Evolutionary conservation across 2,329 filamentous ascomycete genomes (phyloP).

Genomic region (Fusarium anthophilum): DNA sequence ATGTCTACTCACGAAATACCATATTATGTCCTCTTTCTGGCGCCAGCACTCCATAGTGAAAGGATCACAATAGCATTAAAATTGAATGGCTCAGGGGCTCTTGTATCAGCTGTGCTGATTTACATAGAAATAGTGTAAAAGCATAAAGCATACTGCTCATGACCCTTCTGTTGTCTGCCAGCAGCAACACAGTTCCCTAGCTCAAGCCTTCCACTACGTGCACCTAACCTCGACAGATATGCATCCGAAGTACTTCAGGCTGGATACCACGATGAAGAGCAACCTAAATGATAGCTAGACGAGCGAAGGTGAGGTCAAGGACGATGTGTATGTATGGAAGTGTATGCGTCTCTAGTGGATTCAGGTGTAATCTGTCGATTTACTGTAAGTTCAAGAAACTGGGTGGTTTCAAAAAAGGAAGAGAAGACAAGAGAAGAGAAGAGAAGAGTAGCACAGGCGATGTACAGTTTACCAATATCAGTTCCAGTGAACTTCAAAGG

Average conservation of each 20-base stretch:
- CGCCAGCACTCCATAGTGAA: slow-evolving; percentile 66
- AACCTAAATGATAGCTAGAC: neutral
- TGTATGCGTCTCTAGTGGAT: neutral
- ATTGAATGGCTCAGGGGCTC: slow-evolving; percentile 24
- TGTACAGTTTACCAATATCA: slow-evolving; percentile 19
- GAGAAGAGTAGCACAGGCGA: neutral
- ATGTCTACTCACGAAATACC: slow-evolving; percentile 42
- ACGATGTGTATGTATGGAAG: neutral
- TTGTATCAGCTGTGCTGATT: slow-evolving; percentile 22
- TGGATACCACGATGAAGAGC: slow-evolving; percentile 55
- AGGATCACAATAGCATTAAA: slow-evolving; percentile 72
- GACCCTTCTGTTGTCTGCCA: slow-evolving; percentile 35
- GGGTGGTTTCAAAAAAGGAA: neutral
- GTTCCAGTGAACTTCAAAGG: neutral
- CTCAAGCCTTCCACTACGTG: slow-evolving; percentile 68
- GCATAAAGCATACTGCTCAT: slow-evolving; percentile 27
- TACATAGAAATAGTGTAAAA: slow-evolving; percentile 17
- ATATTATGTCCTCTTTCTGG: slow-evolving; percentile 63
- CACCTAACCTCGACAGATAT: slow-evolving; percentile 56
- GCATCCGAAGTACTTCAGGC: slow-evolving; percentile 79
- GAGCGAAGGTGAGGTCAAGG: neutral
- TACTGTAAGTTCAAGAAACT: slow-evolving; percentile 5
- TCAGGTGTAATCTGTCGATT: neutral
- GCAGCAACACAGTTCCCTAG: slow-evolving; percentile 7
- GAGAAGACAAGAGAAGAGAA: neutral